Conservation (phyloP, 768 basidiomycete genomes). For the Amanita fuliginea region DNA sequence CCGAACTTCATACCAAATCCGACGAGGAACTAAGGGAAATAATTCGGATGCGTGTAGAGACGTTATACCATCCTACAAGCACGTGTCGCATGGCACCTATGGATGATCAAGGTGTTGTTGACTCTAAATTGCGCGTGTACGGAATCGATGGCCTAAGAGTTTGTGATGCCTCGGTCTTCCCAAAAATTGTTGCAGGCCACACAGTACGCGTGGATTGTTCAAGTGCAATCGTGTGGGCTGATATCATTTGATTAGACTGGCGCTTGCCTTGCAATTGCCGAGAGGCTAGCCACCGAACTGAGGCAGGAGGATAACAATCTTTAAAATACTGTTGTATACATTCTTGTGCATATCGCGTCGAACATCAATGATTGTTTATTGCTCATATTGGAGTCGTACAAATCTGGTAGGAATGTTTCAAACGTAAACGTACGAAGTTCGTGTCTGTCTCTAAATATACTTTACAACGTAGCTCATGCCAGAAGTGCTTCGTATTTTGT, state of each 20-base stretch:
- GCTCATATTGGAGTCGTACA: not conserved
- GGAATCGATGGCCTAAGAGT: constrained; percentile 31
- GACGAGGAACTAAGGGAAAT: constrained; percentile 29
- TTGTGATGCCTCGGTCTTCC: constrained; percentile 30
- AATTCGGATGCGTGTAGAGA: constrained; percentile 29
- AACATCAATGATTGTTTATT: not conserved
- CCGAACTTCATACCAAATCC: constrained; percentile 19
- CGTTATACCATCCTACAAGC: constrained; percentile 33
- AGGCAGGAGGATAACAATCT: constrained; percentile 14
- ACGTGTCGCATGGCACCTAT: constrained; percentile 35
- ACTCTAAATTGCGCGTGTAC: constrained; percentile 30
- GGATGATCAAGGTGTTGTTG: constrained; percentile 31
- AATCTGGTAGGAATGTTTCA: not conserved
- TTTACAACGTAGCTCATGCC: constrained; percentile 3
- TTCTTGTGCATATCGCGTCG: too few relatives aligned
- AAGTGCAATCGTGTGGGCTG: too few relatives aligned
- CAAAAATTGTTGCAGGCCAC: constrained; percentile 29
- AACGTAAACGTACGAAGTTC: not conserved
- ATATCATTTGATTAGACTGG: constrained; percentile 14
- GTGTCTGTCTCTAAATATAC: not conserved
- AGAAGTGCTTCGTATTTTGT: not conserved
- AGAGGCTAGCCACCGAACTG: constrained; percentile 21
- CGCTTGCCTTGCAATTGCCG: constrained; percentile 20
- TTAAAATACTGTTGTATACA: not conserved
- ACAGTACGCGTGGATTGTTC: constrained; percentile 16